Evolutionary conservation across 257 asterid genomes (phyloP).

Genomic region (Solanum arcanum): DNA sequence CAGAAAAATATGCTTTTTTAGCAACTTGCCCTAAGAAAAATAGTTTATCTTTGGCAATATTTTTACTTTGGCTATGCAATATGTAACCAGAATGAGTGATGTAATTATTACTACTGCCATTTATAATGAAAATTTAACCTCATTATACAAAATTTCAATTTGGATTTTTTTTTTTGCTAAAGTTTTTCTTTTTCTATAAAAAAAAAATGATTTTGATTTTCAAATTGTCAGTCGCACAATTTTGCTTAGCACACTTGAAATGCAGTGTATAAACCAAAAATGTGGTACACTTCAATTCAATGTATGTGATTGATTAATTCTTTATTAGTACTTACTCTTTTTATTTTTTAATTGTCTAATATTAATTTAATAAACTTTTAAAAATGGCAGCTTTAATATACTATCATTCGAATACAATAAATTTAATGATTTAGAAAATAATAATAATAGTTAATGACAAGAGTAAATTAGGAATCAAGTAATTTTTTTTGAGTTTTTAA

Average conservation of each 20-base stretch:
- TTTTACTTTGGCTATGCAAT: background rate
- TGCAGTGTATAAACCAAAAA: background rate
- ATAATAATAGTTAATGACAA: too few species aligned
- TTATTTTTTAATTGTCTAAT: too few species aligned
- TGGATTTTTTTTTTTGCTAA: background rate
- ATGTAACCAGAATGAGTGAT: background rate
- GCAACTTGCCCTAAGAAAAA: background rate
- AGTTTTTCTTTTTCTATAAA: background rate
- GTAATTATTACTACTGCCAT: background rate
- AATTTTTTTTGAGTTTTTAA: too few species aligned
- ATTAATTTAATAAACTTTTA: too few species aligned
- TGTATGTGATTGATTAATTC: too few species aligned
- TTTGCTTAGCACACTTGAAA: background rate
- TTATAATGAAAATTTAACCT: background rate
- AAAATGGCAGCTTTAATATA: too few species aligned
- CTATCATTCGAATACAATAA: too few species aligned
- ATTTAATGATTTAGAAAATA: too few species aligned
- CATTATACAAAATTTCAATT: background rate
- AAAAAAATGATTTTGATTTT: background rate
- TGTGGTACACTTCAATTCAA: too few species aligned
- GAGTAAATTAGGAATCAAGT: too few species aligned
- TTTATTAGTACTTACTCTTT: too few species aligned
- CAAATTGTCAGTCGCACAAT: background rate
- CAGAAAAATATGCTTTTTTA: background rate
- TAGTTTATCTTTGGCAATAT: background rate